Percentiles rank a stretch among this genome's conserved stretches.
phyloP scores from a whole-genome alignment of 176 grass and related monocot species.

The Dendrocalamus sinicus region DNA sequence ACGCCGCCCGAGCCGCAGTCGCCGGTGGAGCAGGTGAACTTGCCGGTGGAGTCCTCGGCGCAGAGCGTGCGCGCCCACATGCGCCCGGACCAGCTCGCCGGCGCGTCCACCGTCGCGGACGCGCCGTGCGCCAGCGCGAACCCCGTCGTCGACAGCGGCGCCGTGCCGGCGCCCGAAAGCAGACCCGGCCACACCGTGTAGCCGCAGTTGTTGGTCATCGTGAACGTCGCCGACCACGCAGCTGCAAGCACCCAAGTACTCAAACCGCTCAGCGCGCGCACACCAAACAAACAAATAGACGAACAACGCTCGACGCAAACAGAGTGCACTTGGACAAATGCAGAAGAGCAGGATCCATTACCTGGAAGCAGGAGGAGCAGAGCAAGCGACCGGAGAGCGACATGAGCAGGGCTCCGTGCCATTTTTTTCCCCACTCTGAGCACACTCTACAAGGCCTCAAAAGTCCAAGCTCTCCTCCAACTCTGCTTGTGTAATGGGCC shows the following conservation, averaged over 20 bases:
- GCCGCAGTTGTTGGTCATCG: slow-evolving; percentile 75
- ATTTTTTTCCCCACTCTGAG: not conserved
- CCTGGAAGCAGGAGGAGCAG: slow-evolving; percentile 52
- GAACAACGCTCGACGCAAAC: not conserved
- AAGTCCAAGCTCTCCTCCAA: slow-evolving; percentile 18
- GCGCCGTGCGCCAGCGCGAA: slow-evolving; percentile 68
- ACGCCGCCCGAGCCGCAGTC: slow-evolving; percentile 72
- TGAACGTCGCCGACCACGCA: slow-evolving; percentile 72
- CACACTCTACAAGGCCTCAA: not conserved
- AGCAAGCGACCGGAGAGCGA: slow-evolving; percentile 42
- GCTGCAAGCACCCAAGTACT: slow-evolving; percentile 35
- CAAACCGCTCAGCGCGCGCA: not conserved
- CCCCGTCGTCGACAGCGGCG: slow-evolving; percentile 66
- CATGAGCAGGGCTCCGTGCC: slow-evolving; percentile 35
- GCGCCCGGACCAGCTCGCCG: slow-evolving; percentile 79
- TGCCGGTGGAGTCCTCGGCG: slow-evolving; percentile 59
- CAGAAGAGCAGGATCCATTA: not conserved
- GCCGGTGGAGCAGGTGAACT: slow-evolving; percentile 76
- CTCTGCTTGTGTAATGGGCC: not conserved
- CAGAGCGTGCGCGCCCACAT: slow-evolving; percentile 95
- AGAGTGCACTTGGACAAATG: not conserved
- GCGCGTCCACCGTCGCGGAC: slow-evolving; percentile 52
- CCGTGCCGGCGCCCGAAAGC: slow-evolving; percentile 78
- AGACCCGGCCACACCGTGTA: slow-evolving; percentile 92
- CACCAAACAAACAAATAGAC: not conserved